Conservation (phyloP, 176 grass and related monocot genomes). For the Tuctoria greenei region DNA sequence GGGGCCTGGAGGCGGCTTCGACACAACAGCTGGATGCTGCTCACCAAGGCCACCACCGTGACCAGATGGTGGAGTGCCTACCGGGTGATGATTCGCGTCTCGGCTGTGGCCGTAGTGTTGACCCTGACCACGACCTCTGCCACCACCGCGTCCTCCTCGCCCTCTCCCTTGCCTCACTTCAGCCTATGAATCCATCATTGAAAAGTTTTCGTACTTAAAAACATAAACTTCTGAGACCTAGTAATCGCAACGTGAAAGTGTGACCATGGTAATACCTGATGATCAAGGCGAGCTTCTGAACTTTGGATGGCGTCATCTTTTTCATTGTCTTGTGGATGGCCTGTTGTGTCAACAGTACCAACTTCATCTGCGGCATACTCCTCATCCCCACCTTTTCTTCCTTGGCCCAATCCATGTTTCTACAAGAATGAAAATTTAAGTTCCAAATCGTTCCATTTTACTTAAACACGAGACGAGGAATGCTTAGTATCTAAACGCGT, state of each 20-base stretch:
- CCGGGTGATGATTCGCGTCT: conserved; percentile 37
- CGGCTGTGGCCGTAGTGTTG: conserved; percentile 43
- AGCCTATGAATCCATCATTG: conserved; percentile 25
- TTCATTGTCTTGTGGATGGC: conserved; percentile 38
- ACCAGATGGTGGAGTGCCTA: conserved; percentile 52
- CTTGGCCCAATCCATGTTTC: conserved; percentile 47
- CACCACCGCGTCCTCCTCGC: conserved; percentile 52
- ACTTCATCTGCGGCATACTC: conserved; percentile 41
- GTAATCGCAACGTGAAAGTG: not conserved
- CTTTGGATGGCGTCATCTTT: conserved; percentile 5
- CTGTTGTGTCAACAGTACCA: conserved; percentile 33
- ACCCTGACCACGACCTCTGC: conserved; percentile 46
- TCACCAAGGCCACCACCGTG: conserved; percentile 43
- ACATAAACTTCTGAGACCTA: not conserved
- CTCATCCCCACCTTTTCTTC: conserved; percentile 49
- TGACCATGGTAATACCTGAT: conserved; percentile 31
- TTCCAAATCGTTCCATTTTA: not conserved
- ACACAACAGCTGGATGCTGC: conserved; percentile 41
- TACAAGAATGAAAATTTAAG: conserved; percentile 16
- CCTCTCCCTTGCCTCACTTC: conserved; percentile 55
- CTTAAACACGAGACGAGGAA: not conserved
- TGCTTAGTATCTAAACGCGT: not conserved
- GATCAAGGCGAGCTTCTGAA: conserved; percentile 29
- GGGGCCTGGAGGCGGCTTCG: conserved; percentile 79
- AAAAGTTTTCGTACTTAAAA: not conserved